Evolutionary conservation across 208 protist genomes (phyloP), one percentile per base, ranked within the genome.

Genomic region (Balamuthia mandrillaris): DNA sequence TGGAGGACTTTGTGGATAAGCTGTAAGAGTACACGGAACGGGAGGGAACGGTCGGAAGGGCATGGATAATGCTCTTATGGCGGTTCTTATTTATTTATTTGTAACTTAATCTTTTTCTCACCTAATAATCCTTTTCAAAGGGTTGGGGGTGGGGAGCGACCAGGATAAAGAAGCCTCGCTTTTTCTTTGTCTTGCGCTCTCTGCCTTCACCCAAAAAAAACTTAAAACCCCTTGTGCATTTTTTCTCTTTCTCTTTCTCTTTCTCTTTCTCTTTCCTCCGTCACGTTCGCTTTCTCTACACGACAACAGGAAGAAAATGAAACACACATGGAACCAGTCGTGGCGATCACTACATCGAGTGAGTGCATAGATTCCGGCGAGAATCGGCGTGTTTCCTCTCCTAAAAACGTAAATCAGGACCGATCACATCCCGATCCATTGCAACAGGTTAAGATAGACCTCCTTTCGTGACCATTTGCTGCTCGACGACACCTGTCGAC

Each of bases 1-100:
- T 63, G 3, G 85, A 14, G 27, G 44, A 88, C 18, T 91, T 88
- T 41, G 12, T 91, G 14, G 89, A 89, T 77, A 86, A 45, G 52
- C 83, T 88, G 35, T 88, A 84, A 75, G 61, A 24, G 14, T 14
- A 56, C 21, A n/a, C 18, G 18, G n/a, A n/a, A n/a, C 21, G 49
- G 21, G 49, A n/a, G 49, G 49, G 49, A 18, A 56, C 18, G n/a
- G 18, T 18, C 18, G 21, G 18, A n/a, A 56, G 49, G 21, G 21
- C 49, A 56, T 56, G 49, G 18, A 56, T 56, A 27, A 27, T n/a
- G 18, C n/a, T 56, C n/a, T 56, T 18, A 56, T 27, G 49, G n/a
- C n/a, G 49, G 21, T 56, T 18, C n/a, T 18, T 56, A n/a, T n/a
- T 18, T n/a, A 18, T 56, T n/a, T 56, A n/a, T n/a, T n/a, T 56